Evolutionary conservation across 2,329 filamentous ascomycete genomes (phyloP), one percentile per base, ranked within the genome.

Genomic region (Epicoccum nigrum): DNA sequence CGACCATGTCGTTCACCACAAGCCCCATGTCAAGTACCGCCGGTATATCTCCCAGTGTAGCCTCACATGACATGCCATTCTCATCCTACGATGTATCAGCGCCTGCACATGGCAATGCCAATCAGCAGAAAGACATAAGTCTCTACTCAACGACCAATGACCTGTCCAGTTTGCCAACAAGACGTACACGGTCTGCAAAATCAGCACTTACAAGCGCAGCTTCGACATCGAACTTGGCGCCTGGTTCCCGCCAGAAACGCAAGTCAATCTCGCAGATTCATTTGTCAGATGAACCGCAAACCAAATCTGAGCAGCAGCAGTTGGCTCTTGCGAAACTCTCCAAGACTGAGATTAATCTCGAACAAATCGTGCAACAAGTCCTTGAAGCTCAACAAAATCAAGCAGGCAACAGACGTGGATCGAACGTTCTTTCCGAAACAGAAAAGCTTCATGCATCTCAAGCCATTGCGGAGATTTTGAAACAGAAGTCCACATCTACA

Each of bases 301-400:
- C 67, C 7, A 71, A 72, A 33, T 59, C 63, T 7, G 63, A 70
- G 21, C 68, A 71, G 47, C 65, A 70, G 52, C 49, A 55, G 4
- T 27, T 33, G 28, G 37, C n/a, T 11, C 54, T 70, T 2, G 58
- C 55, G 13, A 67, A 64, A 31, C 50, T 68, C 3, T 63, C 63
- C 3, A 63, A 64, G 31, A 47, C 55, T 3, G 47, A 67, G 8
- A 39, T 55, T 15, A 49, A 65, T 7, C 35, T 55, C 15, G 25
- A 56, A 7, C 55, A 63, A n/a, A 56, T 65, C 3, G 2, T 45
- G 16, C 33, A 16, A 2, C 42, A 27, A 11, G 16, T 42, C 4
- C 20, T 52, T 17, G 27, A 12, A 2, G 6, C 7, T 8, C 30
- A 45, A 9, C 37, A 41, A 38, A 16, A 46, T 19, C 20, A 39